These are phyloP conservation scores for Podospora pseudoanserina DNA, from an alignment of 495 filamentous ascomycete species.

Conservation along the genomic window DNA sequence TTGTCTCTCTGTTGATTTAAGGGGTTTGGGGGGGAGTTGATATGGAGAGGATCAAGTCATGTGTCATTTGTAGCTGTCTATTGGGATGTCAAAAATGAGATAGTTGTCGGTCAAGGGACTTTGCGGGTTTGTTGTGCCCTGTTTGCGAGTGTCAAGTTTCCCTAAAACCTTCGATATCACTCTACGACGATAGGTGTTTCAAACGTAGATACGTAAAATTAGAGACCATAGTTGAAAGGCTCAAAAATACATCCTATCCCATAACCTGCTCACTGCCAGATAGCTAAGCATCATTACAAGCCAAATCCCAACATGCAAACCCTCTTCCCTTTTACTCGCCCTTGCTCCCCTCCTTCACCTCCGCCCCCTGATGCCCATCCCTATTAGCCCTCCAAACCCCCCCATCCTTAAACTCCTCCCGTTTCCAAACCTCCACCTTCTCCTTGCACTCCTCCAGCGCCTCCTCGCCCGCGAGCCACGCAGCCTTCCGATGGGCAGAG, in stretches of 20 bases:
- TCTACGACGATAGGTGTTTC: no score
- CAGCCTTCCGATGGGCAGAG: slow-evolving; percentile 78
- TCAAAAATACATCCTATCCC: no score
- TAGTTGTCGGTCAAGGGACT: background rate
- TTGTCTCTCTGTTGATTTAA: background rate
- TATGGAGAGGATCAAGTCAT: background rate
- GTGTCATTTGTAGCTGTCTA: background rate
- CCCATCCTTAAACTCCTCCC: slow-evolving; percentile 82
- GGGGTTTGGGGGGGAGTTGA: background rate
- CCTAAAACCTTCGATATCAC: no score
- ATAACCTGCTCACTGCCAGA: no score
- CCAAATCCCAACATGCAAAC: no score
- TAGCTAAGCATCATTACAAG: no score
- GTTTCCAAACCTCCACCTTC: slow-evolving; percentile 91
- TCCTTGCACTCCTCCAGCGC: slow-evolving; percentile 83
- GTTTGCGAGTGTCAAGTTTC: no score
- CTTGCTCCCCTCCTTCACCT: slow-evolving; percentile 14
- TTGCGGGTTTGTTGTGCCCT: background rate
- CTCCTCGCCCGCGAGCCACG: slow-evolving; percentile 87
- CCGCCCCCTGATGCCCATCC: slow-evolving; percentile 61
- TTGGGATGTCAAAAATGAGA: background rate
- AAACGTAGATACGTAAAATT: no score
- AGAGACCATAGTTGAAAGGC: no score
- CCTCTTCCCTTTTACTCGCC: background rate
- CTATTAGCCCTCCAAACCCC: slow-evolving; percentile 92